Evolutionary conservation across 768 basidiomycete species (phyloP).

Genomic region (Tubosaeta sp.): DNA sequence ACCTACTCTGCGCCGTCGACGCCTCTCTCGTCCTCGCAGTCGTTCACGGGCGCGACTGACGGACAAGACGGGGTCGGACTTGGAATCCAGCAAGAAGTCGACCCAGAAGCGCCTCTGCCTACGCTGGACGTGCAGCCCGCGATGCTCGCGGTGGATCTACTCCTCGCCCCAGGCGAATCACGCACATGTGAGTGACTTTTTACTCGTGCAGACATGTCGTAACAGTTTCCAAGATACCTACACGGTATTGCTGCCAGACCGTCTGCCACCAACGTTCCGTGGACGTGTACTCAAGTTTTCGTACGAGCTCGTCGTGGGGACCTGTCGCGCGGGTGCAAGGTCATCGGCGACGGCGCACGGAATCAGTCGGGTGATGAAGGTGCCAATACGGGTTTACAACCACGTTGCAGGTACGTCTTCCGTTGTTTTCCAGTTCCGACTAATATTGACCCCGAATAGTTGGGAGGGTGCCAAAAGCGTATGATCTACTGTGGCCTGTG

Average conservation of each 20-base stretch:
- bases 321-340: slow-evolving; percentile 57
- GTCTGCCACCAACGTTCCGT: slow-evolving; percentile 85
- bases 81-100: slow-evolving; percentile 40
- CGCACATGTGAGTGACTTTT: slow-evolving; percentile 55
- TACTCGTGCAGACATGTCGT: not conserved
- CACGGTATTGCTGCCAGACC: slow-evolving; percentile 65
- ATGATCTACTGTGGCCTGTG: slow-evolving; percentile 84
- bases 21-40: slow-evolving; percentile 21
- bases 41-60: slow-evolving; percentile 17
- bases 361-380: slow-evolving; percentile 77
- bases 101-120: slow-evolving; percentile 66
- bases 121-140: slow-evolving; percentile 82
- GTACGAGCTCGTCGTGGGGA: slow-evolving; percentile 87
- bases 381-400: slow-evolving; percentile 89
- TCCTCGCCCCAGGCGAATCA: slow-evolving; percentile 77
- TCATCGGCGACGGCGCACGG: slow-evolving; percentile 35
- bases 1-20: slow-evolving; percentile 25
- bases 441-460: slow-evolving; percentile 34
- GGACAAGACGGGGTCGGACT: slow-evolving; percentile 28
- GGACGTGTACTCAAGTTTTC: slow-evolving; percentile 82
- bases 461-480: slow-evolving; percentile 54
- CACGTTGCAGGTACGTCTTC: slow-evolving; percentile 64
- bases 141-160: slow-evolving; percentile 86
- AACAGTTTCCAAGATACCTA: slow-evolving; percentile 64
- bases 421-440: not conserved